Base-by-base conservation (phyloP, 2,329 filamentous ascomycete species). In the Myrmaecium sp. region DNA sequence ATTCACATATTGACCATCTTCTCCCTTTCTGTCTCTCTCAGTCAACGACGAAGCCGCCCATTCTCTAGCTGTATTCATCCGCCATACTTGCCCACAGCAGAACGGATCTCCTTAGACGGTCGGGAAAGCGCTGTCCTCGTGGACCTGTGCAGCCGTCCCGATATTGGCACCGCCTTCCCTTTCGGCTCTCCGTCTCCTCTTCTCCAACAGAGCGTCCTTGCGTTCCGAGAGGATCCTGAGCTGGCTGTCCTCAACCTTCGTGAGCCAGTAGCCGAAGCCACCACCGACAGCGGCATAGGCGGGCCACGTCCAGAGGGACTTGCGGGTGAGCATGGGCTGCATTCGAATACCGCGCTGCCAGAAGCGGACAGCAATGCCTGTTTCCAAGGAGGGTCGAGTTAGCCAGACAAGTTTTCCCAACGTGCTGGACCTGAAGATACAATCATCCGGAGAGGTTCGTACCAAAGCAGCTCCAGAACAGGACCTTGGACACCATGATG, bases 321-420 rank as follows among this genome's bases (percentile, higher is more conserved):
- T 66, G 47, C 66, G 71, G 58, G 77, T 74, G 67, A 95, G 81
- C 55, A 94, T 75, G 27, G 86, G 89, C 36, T 84, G 82, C 83
- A 92, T 93, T 63, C 98, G 83, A 53, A 98, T 89, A 48, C 86
- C 89, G 52, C 98, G 75, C 58, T 95, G 89, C 81, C 84, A 94
- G 57, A 89, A 69, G 44, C 86, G 80, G 49, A 84, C 77, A 49
- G 79, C 83, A 45, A 94, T 60, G 64, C 89, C 89, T 98, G 43
- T 32, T 32, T 20, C 26, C 31, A 44, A 17, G 24, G 9, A 33
- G 8, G 27, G 24, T 18, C 22, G 33, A 33, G 29, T 36, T 27
- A 31, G 37, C 47, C 30, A 47, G 39, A 34, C 17, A 34, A 18
- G 20, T 31, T 30, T 33, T 28, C 31, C 30, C 28, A 9, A 6